These are phyloP conservation scores for Penicillium griseofulvum DNA, from an alignment of 2,329 filamentous ascomycete genomes.

Conservation along the genomic window DNA sequence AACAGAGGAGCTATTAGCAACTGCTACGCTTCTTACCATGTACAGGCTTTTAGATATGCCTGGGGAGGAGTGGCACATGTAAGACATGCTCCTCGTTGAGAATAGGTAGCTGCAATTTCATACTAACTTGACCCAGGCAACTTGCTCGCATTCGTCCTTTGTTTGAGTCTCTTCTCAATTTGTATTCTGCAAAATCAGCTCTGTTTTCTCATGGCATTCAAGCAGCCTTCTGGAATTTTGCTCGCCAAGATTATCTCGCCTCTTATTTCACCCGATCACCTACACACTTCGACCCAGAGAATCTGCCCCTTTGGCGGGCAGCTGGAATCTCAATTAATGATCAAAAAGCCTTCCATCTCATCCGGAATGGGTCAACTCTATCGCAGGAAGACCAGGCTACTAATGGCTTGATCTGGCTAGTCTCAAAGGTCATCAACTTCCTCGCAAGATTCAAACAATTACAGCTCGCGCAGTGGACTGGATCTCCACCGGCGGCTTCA, in stretches of 20 bases:
- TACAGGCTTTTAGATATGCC: conserved; percentile 64
- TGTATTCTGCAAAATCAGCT: conserved; percentile 15
- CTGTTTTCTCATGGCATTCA: conserved; percentile 51
- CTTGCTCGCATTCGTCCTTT: conserved; percentile 59
- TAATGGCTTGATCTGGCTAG: conserved; percentile 62
- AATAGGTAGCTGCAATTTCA: background rate
- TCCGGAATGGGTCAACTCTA: conserved; percentile 32
- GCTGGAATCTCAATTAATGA: conserved; percentile 58
- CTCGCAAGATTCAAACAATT: conserved; percentile 57
- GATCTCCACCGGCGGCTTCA: conserved; percentile 37
- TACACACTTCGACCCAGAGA: conserved; percentile 58
- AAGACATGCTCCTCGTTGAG: conserved; percentile 10
- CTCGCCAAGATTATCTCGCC: conserved; percentile 60
- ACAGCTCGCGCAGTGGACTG: conserved; percentile 36
- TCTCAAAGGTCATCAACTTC: conserved; percentile 63
- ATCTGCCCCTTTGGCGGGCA: conserved; percentile 59
- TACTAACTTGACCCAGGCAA: conserved; percentile 44
- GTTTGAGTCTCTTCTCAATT: conserved; percentile 47
- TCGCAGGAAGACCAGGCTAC: conserved; percentile 60
- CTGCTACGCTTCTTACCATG: conserved; percentile 60
- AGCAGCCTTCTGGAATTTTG: conserved; percentile 64
- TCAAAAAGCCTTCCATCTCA: conserved; percentile 43
- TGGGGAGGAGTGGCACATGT: conserved; percentile 57
- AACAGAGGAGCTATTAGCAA: conserved; percentile 59
- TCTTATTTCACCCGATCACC: conserved; percentile 59